phyloP scores from a whole-genome alignment of 2,329 filamentous ascomycete genomes.

The Esteya vermicola region DNA sequence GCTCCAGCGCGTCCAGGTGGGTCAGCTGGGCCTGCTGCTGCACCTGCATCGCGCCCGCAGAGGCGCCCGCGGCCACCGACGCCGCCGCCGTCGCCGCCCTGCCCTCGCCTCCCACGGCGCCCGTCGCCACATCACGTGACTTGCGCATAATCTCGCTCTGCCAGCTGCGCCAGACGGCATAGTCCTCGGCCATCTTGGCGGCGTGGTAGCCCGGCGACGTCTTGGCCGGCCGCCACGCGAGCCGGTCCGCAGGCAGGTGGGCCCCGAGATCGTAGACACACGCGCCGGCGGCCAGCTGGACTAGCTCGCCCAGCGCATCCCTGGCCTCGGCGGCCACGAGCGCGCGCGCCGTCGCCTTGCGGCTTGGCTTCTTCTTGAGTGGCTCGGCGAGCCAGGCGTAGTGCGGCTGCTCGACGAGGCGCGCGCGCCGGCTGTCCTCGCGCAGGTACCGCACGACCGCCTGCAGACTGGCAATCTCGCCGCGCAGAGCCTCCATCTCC shows the following conservation, averaged over 20 bases:
- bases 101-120: conserved; percentile 7
- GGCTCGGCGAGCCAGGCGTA: conserved; percentile 53
- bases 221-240: conserved; percentile 48
- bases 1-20: conserved; percentile 23
- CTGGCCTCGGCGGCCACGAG: conserved; percentile 46
- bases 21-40: conserved; percentile 15
- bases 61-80: too few species aligned
- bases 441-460: conserved; percentile 53
- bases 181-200: conserved; percentile 51
- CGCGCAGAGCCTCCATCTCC: conserved; percentile 59
- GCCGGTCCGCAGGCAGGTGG: conserved; percentile 7
- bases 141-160: conserved; percentile 39
- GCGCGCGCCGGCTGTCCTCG: conserved; percentile 50
- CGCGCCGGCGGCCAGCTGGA: conserved; percentile 43
- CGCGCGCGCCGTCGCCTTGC: conserved; percentile 21
- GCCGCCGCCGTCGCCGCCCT: conserved; percentile 9
- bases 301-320: conserved; percentile 49
- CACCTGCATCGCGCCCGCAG: too few species aligned
- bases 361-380: conserved; percentile 22
- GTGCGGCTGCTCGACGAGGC: conserved; percentile 38
- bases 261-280: conserved; percentile 43
- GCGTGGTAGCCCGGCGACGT: conserved; percentile 52
- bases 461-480: conserved; percentile 51
- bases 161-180: conserved; percentile 47
- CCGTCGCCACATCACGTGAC: conserved; percentile 21